A percentile compares a stretch with the other conserved stretches of the same genome.
Evolutionary conservation across 495 filamentous ascomycete genomes (phyloP).

Genomic region (Hypoxylon trugodes): DNA sequence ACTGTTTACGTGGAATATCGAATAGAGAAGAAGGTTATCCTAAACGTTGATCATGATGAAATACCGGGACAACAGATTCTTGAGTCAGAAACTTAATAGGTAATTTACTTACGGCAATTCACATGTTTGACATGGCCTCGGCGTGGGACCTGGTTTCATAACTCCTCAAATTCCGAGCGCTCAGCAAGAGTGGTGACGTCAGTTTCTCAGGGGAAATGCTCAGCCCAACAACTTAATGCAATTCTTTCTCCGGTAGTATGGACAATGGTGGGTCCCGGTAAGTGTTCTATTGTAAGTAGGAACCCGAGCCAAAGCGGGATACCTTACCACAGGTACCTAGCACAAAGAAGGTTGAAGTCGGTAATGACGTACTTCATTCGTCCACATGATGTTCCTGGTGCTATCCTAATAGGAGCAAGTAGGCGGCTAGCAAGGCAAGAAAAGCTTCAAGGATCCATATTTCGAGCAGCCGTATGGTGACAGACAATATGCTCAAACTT

Average conservation of each 20-base stretch:
- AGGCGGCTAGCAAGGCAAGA: background rate
- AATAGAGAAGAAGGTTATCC: constrained; percentile 3
- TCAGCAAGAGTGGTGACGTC: constrained; percentile 32
- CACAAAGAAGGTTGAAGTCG: constrained; percentile 28
- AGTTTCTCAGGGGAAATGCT: constrained; percentile 22
- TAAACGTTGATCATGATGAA: constrained; percentile 32
- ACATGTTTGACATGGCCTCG: constrained; percentile 2
- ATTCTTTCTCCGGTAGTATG: constrained; percentile 4
- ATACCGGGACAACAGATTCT: background rate
- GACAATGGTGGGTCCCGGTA: background rate
- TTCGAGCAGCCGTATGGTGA: background rate
- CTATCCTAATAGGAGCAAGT: constrained; percentile 2
- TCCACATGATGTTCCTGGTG: constrained; percentile 26
- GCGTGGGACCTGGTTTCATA: background rate
- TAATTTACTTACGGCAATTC: constrained; percentile 30
- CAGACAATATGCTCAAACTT: constrained; percentile 17
- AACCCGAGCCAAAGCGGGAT: constrained; percentile 13
- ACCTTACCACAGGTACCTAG: background rate
- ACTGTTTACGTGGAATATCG: too few species aligned
- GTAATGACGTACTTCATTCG: constrained; percentile 30
- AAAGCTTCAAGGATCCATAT: background rate
- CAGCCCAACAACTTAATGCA: constrained; percentile 10
- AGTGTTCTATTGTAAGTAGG: background rate
- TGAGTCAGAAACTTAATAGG: background rate
- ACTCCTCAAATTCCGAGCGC: background rate